Base-by-base conservation (phyloP, 257 asterid genomes). In the Vinca minor region DNA sequence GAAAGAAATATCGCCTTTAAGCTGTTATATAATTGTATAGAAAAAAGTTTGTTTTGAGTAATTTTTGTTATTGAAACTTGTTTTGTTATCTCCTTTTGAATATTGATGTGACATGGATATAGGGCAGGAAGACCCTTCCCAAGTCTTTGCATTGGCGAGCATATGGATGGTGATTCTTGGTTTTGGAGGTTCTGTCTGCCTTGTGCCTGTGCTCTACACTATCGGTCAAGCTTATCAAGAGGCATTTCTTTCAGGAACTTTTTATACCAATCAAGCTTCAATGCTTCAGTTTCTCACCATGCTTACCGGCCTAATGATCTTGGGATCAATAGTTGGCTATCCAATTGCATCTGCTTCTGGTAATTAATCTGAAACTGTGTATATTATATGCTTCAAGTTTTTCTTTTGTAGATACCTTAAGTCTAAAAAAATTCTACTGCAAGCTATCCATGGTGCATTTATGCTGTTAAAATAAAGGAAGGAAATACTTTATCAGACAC, bases 91-190 rank as follows among this genome's bases (percentile, higher is more conserved):
- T 79, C 65, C 83, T 71, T 73, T 81, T 92, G 91, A 82, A 83
- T 78, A 78, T 70, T 68, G 69, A 76, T 73, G 63, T 71, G 76
- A 77, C 87, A 66, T 89, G 85, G 66, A 76, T 87, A 93, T 93
- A 89, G 97, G 97, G 97, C 98, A 93, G 98, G 96, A 87, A 80
- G 97, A 93, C 74, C 91, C 88, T 73, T 82, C 96, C 26, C 98
- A 89, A 82, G 96, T 79, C 68, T 80, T 85, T 49, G 98, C 97
- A 53, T 66, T 93, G 80, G 95, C 95, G 13, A 87, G 98, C 48
- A 77, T 93, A 63, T 93, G 98, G 98, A 75, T 93, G 73, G 49
- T 89, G 82, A 78, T 89, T 74, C 95, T 93, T 58, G 84, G 95
- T 59, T 81, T 93, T 67, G 98, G 98, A 57, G 70, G 94, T 64